A percentile compares a stretch with the other conserved stretches of the same genome.
These are phyloP conservation scores for Tubosaeta sp. DNA, from an alignment of 768 basidiomycete species.

Conservation along the genomic window DNA sequence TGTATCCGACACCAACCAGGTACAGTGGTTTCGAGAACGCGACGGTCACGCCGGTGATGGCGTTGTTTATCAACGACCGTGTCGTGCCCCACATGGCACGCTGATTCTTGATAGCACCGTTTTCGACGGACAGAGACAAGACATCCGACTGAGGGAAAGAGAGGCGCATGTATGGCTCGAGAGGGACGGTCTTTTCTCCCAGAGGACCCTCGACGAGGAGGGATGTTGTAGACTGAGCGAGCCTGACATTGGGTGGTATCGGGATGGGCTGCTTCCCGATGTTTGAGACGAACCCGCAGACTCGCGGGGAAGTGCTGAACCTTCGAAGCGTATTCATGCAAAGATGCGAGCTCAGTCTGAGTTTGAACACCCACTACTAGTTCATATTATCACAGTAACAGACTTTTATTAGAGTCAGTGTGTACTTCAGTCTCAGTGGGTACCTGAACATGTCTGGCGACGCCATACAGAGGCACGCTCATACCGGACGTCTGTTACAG, in stretches of 20 bases:
- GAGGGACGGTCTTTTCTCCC: conserved; percentile 45
- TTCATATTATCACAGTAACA: too few species aligned
- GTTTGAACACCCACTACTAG: conserved; percentile 1
- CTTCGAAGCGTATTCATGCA: conserved; percentile 26
- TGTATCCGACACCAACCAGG: conserved; percentile 93
- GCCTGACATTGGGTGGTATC: conserved; percentile 46
- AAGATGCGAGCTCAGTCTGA: background rate
- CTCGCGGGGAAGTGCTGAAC: conserved; percentile 48
- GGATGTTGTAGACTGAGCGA: conserved; percentile 33
- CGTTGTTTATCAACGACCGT: conserved; percentile 84
- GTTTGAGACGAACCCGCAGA: conserved; percentile 50
- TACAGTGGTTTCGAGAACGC: conserved; percentile 82
- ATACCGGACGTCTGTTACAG: too few species aligned
- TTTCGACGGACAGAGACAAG: conserved; percentile 42
- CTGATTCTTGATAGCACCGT: conserved; percentile 69
- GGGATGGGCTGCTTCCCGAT: conserved; percentile 58
- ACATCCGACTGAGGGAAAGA: conserved; percentile 30
- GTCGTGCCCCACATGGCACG: conserved; percentile 95
- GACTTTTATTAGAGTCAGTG: too few species aligned
- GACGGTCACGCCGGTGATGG: conserved; percentile 82
- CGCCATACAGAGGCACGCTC: too few species aligned
- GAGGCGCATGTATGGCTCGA: conserved; percentile 45
- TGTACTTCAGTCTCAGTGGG: too few species aligned
- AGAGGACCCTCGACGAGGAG: conserved; percentile 58
- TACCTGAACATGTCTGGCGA: too few species aligned